Conservation (phyloP, 169 alveolate species). For the Toxoplasma gondii region DNA sequence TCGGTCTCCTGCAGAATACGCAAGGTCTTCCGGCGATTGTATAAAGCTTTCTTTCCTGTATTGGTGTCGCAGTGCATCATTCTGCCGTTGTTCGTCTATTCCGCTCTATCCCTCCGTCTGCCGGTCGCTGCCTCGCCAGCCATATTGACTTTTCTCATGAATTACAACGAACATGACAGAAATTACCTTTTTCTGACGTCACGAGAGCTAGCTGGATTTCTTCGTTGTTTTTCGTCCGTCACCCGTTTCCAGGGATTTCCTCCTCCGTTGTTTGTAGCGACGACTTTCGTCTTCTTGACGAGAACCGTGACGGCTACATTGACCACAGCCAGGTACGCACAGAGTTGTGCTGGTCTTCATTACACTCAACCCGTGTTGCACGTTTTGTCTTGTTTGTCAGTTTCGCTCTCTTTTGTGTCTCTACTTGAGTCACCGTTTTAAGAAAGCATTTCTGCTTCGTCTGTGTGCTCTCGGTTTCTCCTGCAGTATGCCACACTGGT, state of each 20-base stretch:
- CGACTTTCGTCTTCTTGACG: constrained; percentile 16
- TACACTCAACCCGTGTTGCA: neutral
- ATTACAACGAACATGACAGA: too few species aligned
- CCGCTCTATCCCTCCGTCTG: neutral
- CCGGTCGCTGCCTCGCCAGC: neutral
- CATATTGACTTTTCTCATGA: neutral
- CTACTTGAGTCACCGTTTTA: too few species aligned
- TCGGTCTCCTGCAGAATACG: too few species aligned
- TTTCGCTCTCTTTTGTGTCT: neutral
- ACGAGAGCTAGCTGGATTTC: too few species aligned
- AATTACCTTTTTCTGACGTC: too few species aligned
- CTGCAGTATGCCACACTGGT: constrained; percentile 21
- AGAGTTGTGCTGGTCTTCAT: too few species aligned
- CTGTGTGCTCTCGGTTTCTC: neutral
- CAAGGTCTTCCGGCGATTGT: too few species aligned
- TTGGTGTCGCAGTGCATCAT: too few species aligned
- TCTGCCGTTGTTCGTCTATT: neutral
- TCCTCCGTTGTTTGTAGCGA: neutral
- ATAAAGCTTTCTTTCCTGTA: too few species aligned
- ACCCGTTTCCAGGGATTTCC: neutral
- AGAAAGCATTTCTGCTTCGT: neutral
- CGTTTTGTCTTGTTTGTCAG: neutral
- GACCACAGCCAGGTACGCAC: constrained; percentile 33
- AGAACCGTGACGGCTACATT: constrained; percentile 35
- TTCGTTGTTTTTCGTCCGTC: too few species aligned